Conservation (phyloP, 2,329 filamentous ascomycete species). For the Sarocladium oryzae region DNA sequence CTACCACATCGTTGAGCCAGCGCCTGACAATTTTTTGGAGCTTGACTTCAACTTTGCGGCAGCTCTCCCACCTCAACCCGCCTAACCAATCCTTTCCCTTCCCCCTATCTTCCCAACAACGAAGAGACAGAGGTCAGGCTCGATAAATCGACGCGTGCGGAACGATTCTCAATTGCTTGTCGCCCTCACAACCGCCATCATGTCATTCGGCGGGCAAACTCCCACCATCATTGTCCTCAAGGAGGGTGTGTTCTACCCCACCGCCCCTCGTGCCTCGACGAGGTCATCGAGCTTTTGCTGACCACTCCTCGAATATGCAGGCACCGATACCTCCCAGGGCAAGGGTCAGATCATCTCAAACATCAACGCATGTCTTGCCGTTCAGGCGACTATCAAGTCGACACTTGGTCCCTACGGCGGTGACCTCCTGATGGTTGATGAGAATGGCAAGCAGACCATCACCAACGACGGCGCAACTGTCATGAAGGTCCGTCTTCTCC, state of each 20-base stretch:
- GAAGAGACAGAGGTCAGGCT: neutral
- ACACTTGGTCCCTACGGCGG: conserved; percentile 96
- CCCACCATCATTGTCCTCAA: conserved; percentile 97
- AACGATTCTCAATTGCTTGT: neutral
- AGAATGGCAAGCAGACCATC: conserved; percentile 93
- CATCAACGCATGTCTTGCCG: conserved; percentile 95
- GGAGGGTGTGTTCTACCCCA: conserved; percentile 66
- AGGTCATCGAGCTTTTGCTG: conserved; percentile 13
- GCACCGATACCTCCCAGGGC: conserved; percentile 94
- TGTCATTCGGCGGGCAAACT: conserved; percentile 97
- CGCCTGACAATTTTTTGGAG: conserved; percentile 41
- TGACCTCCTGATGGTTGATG: conserved; percentile 91
- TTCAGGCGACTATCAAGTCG: conserved; percentile 91
- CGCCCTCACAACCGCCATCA: conserved; percentile 26
- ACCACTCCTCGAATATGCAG: conserved; percentile 39
- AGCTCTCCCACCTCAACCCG: conserved; percentile 23
- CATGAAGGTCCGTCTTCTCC: conserved; percentile 70
- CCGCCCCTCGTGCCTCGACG: conserved; percentile 20
- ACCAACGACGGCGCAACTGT: conserved; percentile 99
- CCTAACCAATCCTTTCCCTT: conserved; percentile 12
- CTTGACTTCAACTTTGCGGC: conserved; percentile 20
- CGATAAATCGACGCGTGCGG: neutral
- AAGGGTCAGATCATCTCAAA: conserved; percentile 96
- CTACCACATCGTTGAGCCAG: neutral
- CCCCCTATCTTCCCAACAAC: neutral